Evolutionary conservation across 176 grass and related monocot genomes (phyloP).

Genomic region (Calamus simplicifolius): DNA sequence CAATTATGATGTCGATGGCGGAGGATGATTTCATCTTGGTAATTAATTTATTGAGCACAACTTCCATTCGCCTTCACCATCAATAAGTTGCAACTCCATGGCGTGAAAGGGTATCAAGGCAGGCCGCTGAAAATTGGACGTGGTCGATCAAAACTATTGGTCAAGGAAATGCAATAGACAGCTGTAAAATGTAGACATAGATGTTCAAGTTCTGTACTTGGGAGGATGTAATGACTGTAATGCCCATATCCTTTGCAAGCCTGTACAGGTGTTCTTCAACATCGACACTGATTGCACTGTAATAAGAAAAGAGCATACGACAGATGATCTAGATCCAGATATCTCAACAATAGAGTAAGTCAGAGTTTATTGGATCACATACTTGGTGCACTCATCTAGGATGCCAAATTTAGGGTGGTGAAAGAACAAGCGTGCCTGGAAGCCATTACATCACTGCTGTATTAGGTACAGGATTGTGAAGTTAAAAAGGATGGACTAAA

Average conservation of each 20-base stretch:
- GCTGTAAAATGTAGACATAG: background rate
- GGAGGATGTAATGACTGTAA: constrained; percentile 93
- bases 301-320: constrained; percentile 17
- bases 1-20: too few relatives aligned
- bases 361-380: constrained; percentile 5
- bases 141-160: background rate
- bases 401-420: constrained; percentile 87
- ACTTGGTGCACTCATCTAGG: constrained; percentile 94
- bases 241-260: constrained; percentile 78
- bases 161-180: background rate
- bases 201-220: constrained; percentile 52
- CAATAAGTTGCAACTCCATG: constrained; percentile 82
- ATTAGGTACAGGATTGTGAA: background rate
- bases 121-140: constrained; percentile 46
- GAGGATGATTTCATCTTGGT: too few relatives aligned
- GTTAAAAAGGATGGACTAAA: too few relatives aligned
- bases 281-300: constrained; percentile 94
- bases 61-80: constrained; percentile 91
- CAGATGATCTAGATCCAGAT: background rate
- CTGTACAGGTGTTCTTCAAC: constrained; percentile 97
- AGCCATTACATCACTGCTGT: background rate
- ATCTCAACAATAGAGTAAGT: too few relatives aligned
- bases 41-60: constrained; percentile 56
- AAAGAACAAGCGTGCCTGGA: constrained; percentile 93
- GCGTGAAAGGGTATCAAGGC: constrained; percentile 87